Percentiles rank a stretch among this genome's conserved stretches.
Evolutionary conservation across 2,329 filamentous ascomycete species (phyloP).

Genomic region (Pezizomycotina sp.): DNA sequence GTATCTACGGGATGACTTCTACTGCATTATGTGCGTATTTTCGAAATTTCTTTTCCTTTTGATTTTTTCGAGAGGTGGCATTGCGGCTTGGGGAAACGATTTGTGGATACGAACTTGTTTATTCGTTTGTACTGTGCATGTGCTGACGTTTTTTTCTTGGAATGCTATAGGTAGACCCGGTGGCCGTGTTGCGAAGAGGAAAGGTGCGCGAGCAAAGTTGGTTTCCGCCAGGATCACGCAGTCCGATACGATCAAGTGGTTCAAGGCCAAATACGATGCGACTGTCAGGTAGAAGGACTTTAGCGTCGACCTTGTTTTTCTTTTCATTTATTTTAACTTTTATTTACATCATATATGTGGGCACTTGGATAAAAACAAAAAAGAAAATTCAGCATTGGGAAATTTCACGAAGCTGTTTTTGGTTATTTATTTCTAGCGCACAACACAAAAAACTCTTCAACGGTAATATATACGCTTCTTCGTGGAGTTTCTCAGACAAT

Average conservation of each 20-base stretch:
- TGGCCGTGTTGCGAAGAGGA: conserved; percentile 91
- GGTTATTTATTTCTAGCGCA: too few relatives aligned
- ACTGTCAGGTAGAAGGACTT: conserved; percentile 71
- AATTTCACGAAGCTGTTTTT: too few relatives aligned
- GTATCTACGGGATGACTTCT: conserved; percentile 99
- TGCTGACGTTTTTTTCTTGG: conserved; percentile 26
- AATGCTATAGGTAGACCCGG: conserved; percentile 64
- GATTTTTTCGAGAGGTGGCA: too few relatives aligned
- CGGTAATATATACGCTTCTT: too few relatives aligned
- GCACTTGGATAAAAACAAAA: too few relatives aligned
- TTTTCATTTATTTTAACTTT: conserved; percentile 5
- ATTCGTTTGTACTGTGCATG: conserved; percentile 3
- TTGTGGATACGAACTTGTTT: too few relatives aligned
- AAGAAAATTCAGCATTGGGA: too few relatives aligned
- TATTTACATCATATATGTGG: too few relatives aligned
- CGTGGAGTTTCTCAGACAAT: too few relatives aligned
- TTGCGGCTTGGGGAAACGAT: too few relatives aligned
- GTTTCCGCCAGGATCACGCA: conserved; percentile 89
- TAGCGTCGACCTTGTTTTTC: conserved; percentile 1
- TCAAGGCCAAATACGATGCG: conserved; percentile 58
- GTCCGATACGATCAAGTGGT: conserved; percentile 95
- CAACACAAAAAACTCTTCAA: too few relatives aligned
- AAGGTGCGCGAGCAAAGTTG: too few relatives aligned
- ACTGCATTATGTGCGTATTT: conserved; percentile 82
- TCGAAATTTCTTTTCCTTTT: neutral